These are phyloP conservation scores for Monosporascus sp. DNA, from an alignment of 2,329 filamentous ascomycete genomes.

Conservation along the genomic window DNA sequence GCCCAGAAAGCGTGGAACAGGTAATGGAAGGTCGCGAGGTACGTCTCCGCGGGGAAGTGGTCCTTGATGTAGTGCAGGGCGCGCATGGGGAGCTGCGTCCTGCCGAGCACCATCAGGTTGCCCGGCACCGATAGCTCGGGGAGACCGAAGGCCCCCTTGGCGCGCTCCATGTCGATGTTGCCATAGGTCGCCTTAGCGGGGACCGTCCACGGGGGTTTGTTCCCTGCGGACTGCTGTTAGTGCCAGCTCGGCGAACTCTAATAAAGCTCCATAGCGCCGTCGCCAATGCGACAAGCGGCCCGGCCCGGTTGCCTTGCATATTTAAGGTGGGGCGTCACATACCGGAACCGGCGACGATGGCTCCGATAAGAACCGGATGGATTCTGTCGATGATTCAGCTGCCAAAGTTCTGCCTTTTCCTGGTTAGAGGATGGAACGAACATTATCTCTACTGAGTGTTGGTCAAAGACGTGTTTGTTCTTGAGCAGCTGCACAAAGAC, in stretches of 20 bases:
- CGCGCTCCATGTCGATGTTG: constrained; percentile 34
- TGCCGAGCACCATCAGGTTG: constrained; percentile 38
- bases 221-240: constrained; percentile 38
- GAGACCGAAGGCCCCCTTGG: constrained; percentile 33
- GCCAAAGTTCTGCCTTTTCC: neutral
- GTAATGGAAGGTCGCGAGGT: constrained; percentile 48
- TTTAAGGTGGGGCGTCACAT: constrained; percentile 9
- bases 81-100: constrained; percentile 55
- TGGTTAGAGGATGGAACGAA: constrained; percentile 34
- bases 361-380: constrained; percentile 68
- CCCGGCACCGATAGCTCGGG: constrained; percentile 32
- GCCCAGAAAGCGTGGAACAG: constrained; percentile 60
- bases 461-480: constrained; percentile 49
- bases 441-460: constrained; percentile 62
- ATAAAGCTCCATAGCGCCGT: too few relatives aligned
- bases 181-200: constrained; percentile 62
- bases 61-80: constrained; percentile 63
- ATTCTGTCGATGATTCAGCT: constrained; percentile 41
- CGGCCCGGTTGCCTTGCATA: neutral
- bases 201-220: constrained; percentile 69
- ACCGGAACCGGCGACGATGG: constrained; percentile 58
- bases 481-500: constrained; percentile 53
- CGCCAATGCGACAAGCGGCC: neutral
- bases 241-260: too few relatives aligned
- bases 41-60: constrained; percentile 43